Conservation (phyloP, 257 asterid species). For the Nyctanthes arbortristis region DNA sequence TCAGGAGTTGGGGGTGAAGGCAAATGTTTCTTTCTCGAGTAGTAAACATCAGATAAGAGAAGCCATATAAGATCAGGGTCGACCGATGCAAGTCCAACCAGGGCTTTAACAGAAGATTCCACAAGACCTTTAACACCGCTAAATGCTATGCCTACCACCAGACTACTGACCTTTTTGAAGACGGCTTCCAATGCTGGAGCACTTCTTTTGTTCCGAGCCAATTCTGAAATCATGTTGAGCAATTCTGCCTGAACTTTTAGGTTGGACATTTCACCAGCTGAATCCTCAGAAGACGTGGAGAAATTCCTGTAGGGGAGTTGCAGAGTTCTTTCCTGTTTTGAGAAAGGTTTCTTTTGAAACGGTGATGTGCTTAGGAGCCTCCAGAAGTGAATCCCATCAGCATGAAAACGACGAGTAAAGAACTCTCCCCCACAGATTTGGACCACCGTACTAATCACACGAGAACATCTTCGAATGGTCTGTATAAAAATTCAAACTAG, state of each 20-base stretch:
- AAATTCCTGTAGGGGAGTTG: conserved; percentile 74
- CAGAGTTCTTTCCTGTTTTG: conserved; percentile 48
- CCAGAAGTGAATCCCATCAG: conserved; percentile 85
- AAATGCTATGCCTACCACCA: conserved; percentile 77
- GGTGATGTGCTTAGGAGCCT: conserved; percentile 80
- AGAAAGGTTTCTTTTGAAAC: conserved; percentile 54
- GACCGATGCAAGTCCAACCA: conserved; percentile 63
- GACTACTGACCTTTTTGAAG: conserved; percentile 74
- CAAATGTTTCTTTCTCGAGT: conserved; percentile 48
- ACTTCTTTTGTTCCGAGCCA: conserved; percentile 59
- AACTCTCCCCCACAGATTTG: conserved; percentile 88
- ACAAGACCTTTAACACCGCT: conserved; percentile 79
- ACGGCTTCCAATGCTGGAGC: conserved; percentile 65
- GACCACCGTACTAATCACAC: conserved; percentile 52
- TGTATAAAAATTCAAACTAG: conserved; percentile 28
- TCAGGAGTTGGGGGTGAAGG: conserved; percentile 54
- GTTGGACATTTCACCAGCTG: conserved; percentile 64
- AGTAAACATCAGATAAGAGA: conserved; percentile 87
- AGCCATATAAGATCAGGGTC: conserved; percentile 95
- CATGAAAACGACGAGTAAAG: conserved; percentile 82
- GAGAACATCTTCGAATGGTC: conserved; percentile 74
- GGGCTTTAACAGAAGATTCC: conserved; percentile 69
- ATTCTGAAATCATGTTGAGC: conserved; percentile 66
- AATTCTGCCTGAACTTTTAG: conserved; percentile 76
- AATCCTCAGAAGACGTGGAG: conserved; percentile 44